Percentiles rank a stretch among this genome's conserved stretches.
These are phyloP conservation scores for Glycine latifolia DNA, from an alignment of 306 rosid genomes.

Conservation along the genomic window DNA sequence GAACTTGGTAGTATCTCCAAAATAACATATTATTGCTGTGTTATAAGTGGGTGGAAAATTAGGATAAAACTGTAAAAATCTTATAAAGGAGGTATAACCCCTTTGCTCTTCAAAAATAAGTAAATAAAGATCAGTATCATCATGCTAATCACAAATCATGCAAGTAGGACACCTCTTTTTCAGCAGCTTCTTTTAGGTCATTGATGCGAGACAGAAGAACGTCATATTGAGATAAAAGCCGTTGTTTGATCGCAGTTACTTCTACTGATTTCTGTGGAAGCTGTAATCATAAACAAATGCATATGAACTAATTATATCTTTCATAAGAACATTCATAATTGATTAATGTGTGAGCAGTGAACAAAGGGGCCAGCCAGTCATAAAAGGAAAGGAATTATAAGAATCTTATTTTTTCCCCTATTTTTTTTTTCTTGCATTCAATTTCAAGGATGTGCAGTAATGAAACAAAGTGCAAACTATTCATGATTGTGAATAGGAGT, in stretches of 20 bases:
- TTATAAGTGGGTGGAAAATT: constrained; percentile 28
- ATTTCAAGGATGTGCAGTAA: constrained; percentile 26
- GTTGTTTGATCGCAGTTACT: constrained; percentile 79
- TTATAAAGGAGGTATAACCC: neutral
- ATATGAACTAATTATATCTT: constrained; percentile 23
- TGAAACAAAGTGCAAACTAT: too few species aligned
- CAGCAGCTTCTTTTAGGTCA: constrained; percentile 85
- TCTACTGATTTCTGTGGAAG: constrained; percentile 89
- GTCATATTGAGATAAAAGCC: constrained; percentile 91
- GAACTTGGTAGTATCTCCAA: constrained; percentile 33
- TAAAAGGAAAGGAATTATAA: constrained; percentile 27
- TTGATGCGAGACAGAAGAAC: constrained; percentile 85
- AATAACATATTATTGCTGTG: constrained; percentile 12
- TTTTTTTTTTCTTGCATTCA: constrained; percentile 26
- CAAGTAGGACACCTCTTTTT: constrained; percentile 74
- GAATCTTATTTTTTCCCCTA: constrained; percentile 8
- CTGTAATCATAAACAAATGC: constrained; percentile 56
- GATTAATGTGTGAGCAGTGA: constrained; percentile 25
- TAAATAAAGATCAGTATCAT: constrained; percentile 19
- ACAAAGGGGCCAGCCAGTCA: constrained; percentile 15
- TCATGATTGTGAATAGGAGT: neutral
- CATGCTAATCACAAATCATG: constrained; percentile 44
- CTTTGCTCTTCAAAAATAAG: constrained; percentile 5
- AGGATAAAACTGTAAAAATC: constrained; percentile 27
- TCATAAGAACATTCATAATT: constrained; percentile 29